Base-by-base conservation (phyloP, 306 rosid species). In the Amphicarpaea edgeworthii region DNA sequence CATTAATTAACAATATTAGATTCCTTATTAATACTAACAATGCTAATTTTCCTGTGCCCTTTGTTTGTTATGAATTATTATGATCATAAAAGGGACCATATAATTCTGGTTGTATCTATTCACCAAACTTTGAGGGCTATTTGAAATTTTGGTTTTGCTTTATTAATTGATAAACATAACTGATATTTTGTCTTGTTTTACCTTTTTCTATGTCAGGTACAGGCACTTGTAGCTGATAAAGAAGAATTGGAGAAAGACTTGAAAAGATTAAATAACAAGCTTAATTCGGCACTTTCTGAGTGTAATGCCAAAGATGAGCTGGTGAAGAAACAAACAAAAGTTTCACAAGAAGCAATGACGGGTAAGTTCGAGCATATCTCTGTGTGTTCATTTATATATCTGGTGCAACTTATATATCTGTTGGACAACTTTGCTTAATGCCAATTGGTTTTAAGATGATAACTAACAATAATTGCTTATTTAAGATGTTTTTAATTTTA, bases 241-340 rank as follows among this genome's bases (percentile, higher is more conserved):
- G 97, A 86, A 53, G 87, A 85, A 61, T 57, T 93, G 81, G 96
- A 85, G 90, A 84, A 84, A 82, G 86, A 87, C n/a, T 77, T 93
- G 58, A 82, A 67, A 83, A 83, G 54, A 80, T 64, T 85, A 53
- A 88, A 85, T 55, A 88, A 87, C 51, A 81, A 84, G 81, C 93
- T 91, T 82, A 73, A 84, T 86, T 82, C 77, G 41, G 85, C 85
- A 26, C 79, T 89, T 75, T 84, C 91, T 21, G 96, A 93, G 15
- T 75, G 91, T 78, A 78, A 87, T 61, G 73, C 83, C 55, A 93
- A 93, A 82, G 96, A 88, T 86, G 98, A 89, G 69, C 84, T 93
- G 24, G 88, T 84, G 78, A 91, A 83, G 83, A 88, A 85, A 77
- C 96, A 91, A 53, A 85, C 90, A 21, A 88, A 87, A 82, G 79